Base-by-base conservation (phyloP, 192 early-diverging fungal genomes). In the Rhizoclosmatium globosum region DNA sequence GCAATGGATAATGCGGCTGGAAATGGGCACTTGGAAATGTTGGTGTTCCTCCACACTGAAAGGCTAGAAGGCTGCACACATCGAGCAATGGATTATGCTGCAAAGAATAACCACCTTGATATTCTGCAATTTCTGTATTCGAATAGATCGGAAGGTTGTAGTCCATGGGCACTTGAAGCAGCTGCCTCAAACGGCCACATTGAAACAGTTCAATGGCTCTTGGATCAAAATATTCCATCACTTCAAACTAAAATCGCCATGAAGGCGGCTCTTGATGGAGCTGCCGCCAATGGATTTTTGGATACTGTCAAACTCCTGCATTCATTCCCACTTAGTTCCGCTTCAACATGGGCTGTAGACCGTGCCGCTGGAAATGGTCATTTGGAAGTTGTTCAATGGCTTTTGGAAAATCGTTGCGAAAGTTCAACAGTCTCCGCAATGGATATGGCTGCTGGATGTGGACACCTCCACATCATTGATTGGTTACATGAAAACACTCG, bases 401-500 rank as follows among this genome's bases (percentile, higher is more conserved):
- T 69, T 4, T n/a, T 45, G n/a, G 67, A 69, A 69, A 11, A 31
- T n/a, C 31, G 67, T 15, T n/a, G 31, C 41, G 67, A 69, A 46
- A 42, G 67, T 9, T 11, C 31, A 21, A 69, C 67, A 21, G 7
- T 42, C 17, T 17, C 3, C 31, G 67, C 67, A 9, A 7, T n/a
- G 67, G n/a, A 3, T n/a, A 42, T 45, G 44, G 67, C 67, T 42
- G 43, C 31, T 39, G 3, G 4, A n/a, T 41, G n/a, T n/a, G 67
- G 43, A 38, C 67, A 69, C 44, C 11, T 69, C 3, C 39, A 69
- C n/a, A n/a, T 64, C n/a, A 4, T 64, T 4, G 4, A 64, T 7
- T 64, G 62, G 62, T n/a, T 64, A 7, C 62, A 64, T 42, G n/a
- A 64, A 64, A 64, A 64, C 62, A 50, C 48, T n/a, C n/a, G n/a